Base-by-base conservation (phyloP, 73 alveolate genomes). In the Loxodes magnus region DNA sequence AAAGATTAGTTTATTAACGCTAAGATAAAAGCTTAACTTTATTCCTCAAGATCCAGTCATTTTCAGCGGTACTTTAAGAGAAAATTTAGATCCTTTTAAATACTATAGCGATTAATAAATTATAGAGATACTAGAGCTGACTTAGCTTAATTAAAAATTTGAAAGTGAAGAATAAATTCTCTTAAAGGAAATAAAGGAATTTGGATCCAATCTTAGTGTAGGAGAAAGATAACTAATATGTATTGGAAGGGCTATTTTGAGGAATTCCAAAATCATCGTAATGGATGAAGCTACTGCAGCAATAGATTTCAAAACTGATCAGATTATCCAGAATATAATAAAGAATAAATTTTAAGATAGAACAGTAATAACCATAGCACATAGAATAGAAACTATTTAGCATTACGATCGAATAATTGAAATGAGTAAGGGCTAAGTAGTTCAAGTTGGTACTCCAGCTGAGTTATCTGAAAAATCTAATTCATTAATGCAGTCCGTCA, bases 221-320 rank as follows among this genome's bases (percentile, higher is more conserved):
- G 94, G 94, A 6, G 92, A 82, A 52, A 77, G 79, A 50, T 72
- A 82, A 56, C 52, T 82, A 20, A 52, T 82, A 24, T 67, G 89
- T 35, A 61, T 82, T n/a, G 78, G 89, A 0, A 59, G 94, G 53
- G 94, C 94, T 5, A 61, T 82, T 48, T 51, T 82, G 24, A 71
- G 78, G 37, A 24, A 42, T 22, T 31, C 77, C 2, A 62, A 64
- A 55, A 67, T 88, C 12, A 67, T 88, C n/a, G 63, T 84, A 23
- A 60, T 88, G 56, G 97, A 88, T 48, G 97, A 88, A 70, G 95
- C 97, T 0, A 88, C 95, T 10, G 94, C 97, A 2, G 82, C 74
- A 26, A 69, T 88, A 4, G 97, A 88, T 50, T 51, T 53, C 26
- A 57, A 84, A 23, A 84, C 92, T 6, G 97, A 88, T 38, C 68